Percentiles rank a stretch among this genome's conserved stretches.
Evolutionary conservation across 2,329 filamentous ascomycete species (phyloP).

Genomic region (Ophiobolus disseminans): DNA sequence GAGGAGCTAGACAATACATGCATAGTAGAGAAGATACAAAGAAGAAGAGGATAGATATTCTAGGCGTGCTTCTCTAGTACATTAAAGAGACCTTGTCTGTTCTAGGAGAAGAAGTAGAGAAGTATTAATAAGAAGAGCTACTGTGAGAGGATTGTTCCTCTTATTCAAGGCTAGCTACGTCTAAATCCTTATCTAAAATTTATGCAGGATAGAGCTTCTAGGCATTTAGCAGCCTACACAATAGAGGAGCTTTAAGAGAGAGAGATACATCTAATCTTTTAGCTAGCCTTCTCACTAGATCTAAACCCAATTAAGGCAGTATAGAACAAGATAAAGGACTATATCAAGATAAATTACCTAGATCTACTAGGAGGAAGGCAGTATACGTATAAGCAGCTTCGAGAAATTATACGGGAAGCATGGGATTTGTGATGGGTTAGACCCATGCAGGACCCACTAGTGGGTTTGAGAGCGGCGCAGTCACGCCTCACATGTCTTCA

Average conservation of each 20-base stretch:
- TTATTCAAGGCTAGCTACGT: conserved; percentile 5
- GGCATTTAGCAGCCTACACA: neutral
- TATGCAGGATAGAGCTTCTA: conserved; percentile 16
- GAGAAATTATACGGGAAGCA: conserved; percentile 2
- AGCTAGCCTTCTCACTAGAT: conserved; percentile 9
- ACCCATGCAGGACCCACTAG: too few relatives aligned
- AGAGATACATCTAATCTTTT: conserved; percentile 6
- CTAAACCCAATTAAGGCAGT: conserved; percentile 13
- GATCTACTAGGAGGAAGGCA: conserved; percentile 4
- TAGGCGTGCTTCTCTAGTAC: conserved; percentile 25
- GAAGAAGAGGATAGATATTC: conserved; percentile 6
- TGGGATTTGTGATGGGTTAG: too few relatives aligned
- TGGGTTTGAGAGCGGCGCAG: too few relatives aligned
- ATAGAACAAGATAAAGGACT: conserved; percentile 15
- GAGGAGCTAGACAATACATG: conserved; percentile 10
- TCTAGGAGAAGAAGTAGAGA: conserved; percentile 44
- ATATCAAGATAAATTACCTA: conserved; percentile 6
- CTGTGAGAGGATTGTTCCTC: conserved; percentile 17
- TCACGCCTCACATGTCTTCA: too few relatives aligned
- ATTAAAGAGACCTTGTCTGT: conserved; percentile 32
- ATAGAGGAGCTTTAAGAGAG: conserved; percentile 1
- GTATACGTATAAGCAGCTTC: conserved; percentile 5
- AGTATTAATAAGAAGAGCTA: conserved; percentile 33
- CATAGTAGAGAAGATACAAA: conserved; percentile 4
- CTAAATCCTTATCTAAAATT: conserved; percentile 7